Conservation (phyloP, 495 filamentous ascomycete genomes). For the Beverwykella pulmonaria region DNA sequence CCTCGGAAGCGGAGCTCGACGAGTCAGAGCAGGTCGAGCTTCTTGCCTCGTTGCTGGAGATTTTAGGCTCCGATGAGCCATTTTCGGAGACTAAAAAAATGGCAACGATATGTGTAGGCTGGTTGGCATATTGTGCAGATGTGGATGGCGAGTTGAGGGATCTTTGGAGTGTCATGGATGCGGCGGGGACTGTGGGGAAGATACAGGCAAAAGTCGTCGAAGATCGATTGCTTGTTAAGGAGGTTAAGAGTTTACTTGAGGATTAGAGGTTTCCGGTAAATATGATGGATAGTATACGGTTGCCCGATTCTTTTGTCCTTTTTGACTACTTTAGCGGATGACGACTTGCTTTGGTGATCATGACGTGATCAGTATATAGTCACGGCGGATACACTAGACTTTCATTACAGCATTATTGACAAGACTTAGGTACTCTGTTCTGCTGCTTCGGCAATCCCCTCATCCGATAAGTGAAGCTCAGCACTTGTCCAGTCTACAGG, state of each 20-base stretch:
- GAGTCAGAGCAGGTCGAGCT: conserved; percentile 78
- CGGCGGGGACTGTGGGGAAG: conserved; percentile 57
- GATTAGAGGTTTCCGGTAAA: neutral
- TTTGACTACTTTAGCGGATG: too few species aligned
- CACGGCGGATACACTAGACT: too few species aligned
- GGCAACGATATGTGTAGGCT: conserved; percentile 70
- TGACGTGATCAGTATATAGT: too few species aligned
- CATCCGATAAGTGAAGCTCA: too few species aligned
- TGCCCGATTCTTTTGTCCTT: too few species aligned
- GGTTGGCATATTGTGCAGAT: conserved; percentile 70
- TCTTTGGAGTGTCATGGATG: conserved; percentile 72
- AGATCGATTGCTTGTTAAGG: conserved; percentile 60
- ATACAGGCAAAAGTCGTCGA: conserved; percentile 56
- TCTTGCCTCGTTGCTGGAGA: conserved; percentile 74
- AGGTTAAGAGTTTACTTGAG: conserved; percentile 56
- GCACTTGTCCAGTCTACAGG: too few species aligned
- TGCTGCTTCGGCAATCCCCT: too few species aligned
- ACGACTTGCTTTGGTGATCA: too few species aligned
- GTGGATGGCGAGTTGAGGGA: conserved; percentile 71
- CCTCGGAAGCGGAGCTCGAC: conserved; percentile 49
- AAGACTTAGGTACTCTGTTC: too few species aligned
- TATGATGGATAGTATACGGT: too few species aligned
- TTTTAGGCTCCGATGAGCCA: conserved; percentile 65
- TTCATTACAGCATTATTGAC: too few species aligned
- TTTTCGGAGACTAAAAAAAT: conserved; percentile 73